A percentile compares a stretch with the other conserved stretches of the same genome.
Evolutionary conservation across 345 rosid species (phyloP).

Genomic region (Theobroma cacao): DNA sequence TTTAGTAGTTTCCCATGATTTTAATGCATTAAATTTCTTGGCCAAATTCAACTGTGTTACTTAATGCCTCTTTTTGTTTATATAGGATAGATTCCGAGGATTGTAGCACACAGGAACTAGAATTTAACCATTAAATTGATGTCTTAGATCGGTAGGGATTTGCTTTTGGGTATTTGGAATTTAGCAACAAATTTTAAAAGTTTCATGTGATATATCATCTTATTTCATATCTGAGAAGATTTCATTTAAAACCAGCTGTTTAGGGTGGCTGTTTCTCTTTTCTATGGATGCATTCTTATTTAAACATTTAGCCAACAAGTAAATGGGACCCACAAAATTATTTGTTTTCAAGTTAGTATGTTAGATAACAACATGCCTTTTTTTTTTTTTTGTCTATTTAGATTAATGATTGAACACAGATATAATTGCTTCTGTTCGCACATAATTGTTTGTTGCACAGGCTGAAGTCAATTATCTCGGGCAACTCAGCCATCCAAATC

Average conservation of each 20-base stretch:
- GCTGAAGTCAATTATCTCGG: conserved; percentile 96
- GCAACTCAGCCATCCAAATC: conserved; percentile 84
- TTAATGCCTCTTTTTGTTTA: background rate
- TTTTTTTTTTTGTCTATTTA: background rate
- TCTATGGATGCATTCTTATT: background rate
- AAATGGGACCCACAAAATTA: background rate
- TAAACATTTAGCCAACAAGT: background rate
- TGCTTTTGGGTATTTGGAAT: background rate
- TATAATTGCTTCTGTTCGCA: background rate
- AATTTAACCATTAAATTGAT: background rate
- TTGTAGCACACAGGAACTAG: background rate
- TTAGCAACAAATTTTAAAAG: background rate
- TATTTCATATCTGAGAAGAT: background rate
- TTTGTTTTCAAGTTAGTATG: background rate
- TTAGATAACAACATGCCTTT: background rate
- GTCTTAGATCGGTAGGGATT: background rate
- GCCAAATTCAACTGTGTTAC: background rate
- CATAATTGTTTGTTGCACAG: conserved; percentile 40
- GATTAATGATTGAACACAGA: background rate
- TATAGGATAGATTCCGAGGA: background rate
- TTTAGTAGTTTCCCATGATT: background rate
- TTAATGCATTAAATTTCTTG: background rate
- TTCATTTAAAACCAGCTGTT: background rate
- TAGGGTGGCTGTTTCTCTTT: background rate
- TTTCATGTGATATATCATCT: background rate